A percentile compares a stretch with the other conserved stretches of the same genome.
Evolutionary conservation across 805 yeast species (phyloP).

Genomic region (Monosporozyma unispora): DNA sequence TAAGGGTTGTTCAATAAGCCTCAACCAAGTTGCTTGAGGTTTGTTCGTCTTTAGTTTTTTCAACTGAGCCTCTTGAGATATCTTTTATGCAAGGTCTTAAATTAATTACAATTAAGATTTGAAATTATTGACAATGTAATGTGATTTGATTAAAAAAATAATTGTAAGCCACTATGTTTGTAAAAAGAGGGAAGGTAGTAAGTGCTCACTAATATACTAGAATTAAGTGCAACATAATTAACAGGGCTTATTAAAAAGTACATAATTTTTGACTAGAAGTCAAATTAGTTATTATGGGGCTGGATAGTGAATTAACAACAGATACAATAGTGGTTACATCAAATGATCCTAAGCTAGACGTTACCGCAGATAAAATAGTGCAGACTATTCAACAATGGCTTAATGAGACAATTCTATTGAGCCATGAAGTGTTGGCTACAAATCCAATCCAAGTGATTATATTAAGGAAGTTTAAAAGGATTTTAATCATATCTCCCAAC

Average conservation of each 20-base stretch:
- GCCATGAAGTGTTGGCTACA: slow-evolving; percentile 8
- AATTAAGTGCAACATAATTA: no score
- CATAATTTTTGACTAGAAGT: no score
- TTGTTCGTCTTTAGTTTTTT: not conserved
- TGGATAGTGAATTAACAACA: slow-evolving; percentile 6
- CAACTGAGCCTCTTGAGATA: not conserved
- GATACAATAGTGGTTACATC: slow-evolving; percentile 23
- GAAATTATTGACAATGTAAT: no score
- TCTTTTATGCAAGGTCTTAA: no score
- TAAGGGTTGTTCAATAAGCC: not conserved
- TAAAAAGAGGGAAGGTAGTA: no score
- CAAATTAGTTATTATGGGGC: not conserved
- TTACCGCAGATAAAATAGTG: slow-evolving; percentile 5
- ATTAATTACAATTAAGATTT: no score
- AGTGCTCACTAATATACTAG: no score
- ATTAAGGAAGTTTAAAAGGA: slow-evolving; percentile 17
- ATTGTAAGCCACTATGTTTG: no score
- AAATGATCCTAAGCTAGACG: slow-evolving; percentile 2
- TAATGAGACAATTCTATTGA: slow-evolving; percentile 9
- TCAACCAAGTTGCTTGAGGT: not conserved
- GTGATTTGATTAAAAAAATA: no score
- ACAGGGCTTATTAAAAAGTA: not conserved
- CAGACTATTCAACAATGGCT: slow-evolving; percentile 16
- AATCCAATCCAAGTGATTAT: slow-evolving; percentile 21
- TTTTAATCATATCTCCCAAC: slow-evolving; percentile 17